phyloP scores from a whole-genome alignment of 2,329 filamentous ascomycete genomes.

The Trichoderma oligosporum region DNA sequence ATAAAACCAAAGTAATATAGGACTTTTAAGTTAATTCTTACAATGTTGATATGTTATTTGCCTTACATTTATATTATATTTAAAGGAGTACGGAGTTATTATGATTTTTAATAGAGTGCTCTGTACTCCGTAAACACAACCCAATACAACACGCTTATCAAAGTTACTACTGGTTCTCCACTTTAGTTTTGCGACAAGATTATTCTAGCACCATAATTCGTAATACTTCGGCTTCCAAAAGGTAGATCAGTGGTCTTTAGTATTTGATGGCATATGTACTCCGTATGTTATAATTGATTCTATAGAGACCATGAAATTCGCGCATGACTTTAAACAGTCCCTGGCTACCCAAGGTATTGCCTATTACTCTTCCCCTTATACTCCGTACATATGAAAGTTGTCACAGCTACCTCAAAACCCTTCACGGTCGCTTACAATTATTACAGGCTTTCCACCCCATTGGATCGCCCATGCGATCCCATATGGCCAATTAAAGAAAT shows the following conservation, averaged over 20 bases:
- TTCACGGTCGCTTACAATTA: neutral
- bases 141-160: no score
- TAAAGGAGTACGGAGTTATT: no score
- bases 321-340: conserved; percentile 68
- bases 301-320: conserved; percentile 74
- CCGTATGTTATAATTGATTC: conserved; percentile 16
- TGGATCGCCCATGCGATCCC: conserved; percentile 74
- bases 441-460: conserved; percentile 64
- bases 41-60: no score
- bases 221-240: neutral
- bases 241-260: neutral
- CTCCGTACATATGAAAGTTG: neutral
- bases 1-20: no score
- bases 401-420: neutral
- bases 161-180: conserved; percentile 3
- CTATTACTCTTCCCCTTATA: neutral
- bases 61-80: no score
- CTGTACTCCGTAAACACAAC: no score
- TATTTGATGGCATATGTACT: neutral
- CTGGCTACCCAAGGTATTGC: conserved; percentile 57
- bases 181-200: conserved; percentile 1
- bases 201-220: neutral
- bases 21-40: no score
- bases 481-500: conserved; percentile 83
- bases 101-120: no score